These are phyloP conservation scores for Aspergillus bertholletiae DNA, from an alignment of 495 filamentous ascomycete species.

Conservation along the genomic window DNA sequence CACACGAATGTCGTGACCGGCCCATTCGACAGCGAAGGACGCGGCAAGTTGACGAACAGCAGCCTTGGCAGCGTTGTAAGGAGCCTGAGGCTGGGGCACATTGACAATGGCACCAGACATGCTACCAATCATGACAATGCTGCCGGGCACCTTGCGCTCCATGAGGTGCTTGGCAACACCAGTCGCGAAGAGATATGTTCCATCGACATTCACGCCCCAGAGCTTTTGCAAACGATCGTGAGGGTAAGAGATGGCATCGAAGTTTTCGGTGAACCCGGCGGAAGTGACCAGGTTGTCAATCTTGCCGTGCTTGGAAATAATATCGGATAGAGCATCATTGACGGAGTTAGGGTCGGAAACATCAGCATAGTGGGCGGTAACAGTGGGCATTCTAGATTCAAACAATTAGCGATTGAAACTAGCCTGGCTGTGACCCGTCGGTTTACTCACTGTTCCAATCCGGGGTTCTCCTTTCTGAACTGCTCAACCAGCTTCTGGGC, in stretches of 20 bases:
- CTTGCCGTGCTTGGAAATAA: slow-evolving; percentile 67
- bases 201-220: slow-evolving; percentile 92
- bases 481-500: slow-evolving; percentile 66
- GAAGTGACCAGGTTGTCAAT: slow-evolving; percentile 94
- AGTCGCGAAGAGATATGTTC: slow-evolving; percentile 85
- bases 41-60: slow-evolving; percentile 80
- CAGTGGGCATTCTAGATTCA: slow-evolving; percentile 60
- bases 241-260: slow-evolving; percentile 83
- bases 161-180: slow-evolving; percentile 86
- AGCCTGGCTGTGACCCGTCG: too few species aligned
- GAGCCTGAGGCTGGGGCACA: slow-evolving; percentile 88
- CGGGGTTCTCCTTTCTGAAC: slow-evolving; percentile 75
- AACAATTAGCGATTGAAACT: background rate
- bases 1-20: slow-evolving; percentile 75
- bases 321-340: slow-evolving; percentile 62
- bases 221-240: slow-evolving; percentile 86
- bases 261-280: slow-evolving; percentile 95
- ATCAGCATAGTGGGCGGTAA: slow-evolving; percentile 87
- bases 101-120: slow-evolving; percentile 94
- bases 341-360: slow-evolving; percentile 78
- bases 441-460: slow-evolving; percentile 63
- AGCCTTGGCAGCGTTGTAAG: slow-evolving; percentile 88
- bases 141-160: slow-evolving; percentile 71
- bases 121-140: slow-evolving; percentile 91
- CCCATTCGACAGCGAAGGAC: slow-evolving; percentile 87